Evolutionary conservation across 140 eudicot genomes (phyloP), one percentile per base, ranked within the genome.

Genomic region (Oenanthe javanica): DNA sequence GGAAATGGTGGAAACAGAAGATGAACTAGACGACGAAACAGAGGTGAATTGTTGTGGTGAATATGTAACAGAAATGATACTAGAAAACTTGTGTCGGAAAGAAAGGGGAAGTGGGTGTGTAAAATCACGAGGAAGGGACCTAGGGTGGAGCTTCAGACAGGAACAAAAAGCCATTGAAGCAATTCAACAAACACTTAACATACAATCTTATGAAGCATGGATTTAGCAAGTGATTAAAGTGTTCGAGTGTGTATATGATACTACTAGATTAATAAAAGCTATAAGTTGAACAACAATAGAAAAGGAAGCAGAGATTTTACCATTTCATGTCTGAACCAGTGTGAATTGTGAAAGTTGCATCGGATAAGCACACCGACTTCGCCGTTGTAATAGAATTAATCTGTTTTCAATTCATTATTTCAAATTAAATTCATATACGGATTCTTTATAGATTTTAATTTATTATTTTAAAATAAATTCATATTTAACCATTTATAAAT

Each of bases 111-210:
- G 51, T 21, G 67, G 88, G 84, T 79, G 81, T 21, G 74, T 83
- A 38, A 74, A 19, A 61, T 76, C 84, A 76, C 19, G 83, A 63
- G 91, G 80, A 66, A 84, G 63, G 55, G 82, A 82, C 87, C 87
- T 84, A 43, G 94, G 83, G 78, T 87, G 87, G 82, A 85, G 90
- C 14, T 84, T 88, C 73, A 92, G 78, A 83, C 87, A 90, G 81
- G 89, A 85, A 9, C 86, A 84, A 81, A 87, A 90, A 16, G 94
- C 93, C 97, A 93, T 93, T 84, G 49, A 52, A 54, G 89, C 87
- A 87, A 83, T 85, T 79, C 77, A 82, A 77, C 84, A 69, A 89
- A 85, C 87, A 86, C 70, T 80, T 84, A 54, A 72, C 84, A 72
- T 77, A 84, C 86, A 63, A n/a, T 23, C 67, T 81, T 73, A 11